These are phyloP conservation scores for Candida morakotiae DNA, from an alignment of 805 yeast species.

Conservation along the genomic window DNA sequence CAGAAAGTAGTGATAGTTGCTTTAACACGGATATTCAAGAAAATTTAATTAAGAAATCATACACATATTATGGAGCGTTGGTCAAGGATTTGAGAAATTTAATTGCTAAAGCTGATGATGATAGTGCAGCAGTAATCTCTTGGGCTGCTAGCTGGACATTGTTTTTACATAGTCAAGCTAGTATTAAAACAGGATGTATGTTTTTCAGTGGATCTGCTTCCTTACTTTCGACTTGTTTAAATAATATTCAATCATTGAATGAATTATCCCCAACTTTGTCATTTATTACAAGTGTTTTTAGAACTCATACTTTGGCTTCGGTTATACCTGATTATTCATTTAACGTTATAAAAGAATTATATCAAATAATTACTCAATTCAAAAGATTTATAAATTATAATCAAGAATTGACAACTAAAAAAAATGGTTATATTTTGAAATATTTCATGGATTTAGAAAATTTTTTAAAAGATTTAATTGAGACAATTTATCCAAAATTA, in stretches of 20 bases:
- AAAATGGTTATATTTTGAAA: conserved; percentile 9
- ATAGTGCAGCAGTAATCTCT: conserved; percentile 34
- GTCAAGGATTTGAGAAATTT: conserved; percentile 31
- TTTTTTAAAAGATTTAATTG: conserved; percentile 23
- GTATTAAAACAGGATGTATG: conserved; percentile 27
- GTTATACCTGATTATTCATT: conserved; percentile 33
- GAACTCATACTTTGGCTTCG: conserved; percentile 18
- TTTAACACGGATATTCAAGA: conserved; percentile 27
- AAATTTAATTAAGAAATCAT: conserved; percentile 27
- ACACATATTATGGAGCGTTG: conserved; percentile 30
- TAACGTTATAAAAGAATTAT: conserved; percentile 23
- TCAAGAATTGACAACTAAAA: conserved; percentile 9
- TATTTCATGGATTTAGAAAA: conserved; percentile 22
- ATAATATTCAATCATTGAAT: conserved; percentile 14
- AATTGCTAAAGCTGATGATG: conserved; percentile 25
- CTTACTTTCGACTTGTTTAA: conserved; percentile 21
- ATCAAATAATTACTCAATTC: conserved; percentile 21
- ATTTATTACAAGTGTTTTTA: conserved; percentile 17
- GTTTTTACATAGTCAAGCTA: conserved; percentile 28
- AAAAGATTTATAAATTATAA: conserved; percentile 18
- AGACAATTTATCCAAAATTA: conserved; percentile 23
- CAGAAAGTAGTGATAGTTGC: conserved; percentile 12
- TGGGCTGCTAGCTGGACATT: conserved; percentile 33
- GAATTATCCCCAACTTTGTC: conserved; percentile 17
- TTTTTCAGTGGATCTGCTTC: conserved; percentile 33